Base-by-base conservation (phyloP, 1,139 yeast species). In the Pichia terricola region DNA sequence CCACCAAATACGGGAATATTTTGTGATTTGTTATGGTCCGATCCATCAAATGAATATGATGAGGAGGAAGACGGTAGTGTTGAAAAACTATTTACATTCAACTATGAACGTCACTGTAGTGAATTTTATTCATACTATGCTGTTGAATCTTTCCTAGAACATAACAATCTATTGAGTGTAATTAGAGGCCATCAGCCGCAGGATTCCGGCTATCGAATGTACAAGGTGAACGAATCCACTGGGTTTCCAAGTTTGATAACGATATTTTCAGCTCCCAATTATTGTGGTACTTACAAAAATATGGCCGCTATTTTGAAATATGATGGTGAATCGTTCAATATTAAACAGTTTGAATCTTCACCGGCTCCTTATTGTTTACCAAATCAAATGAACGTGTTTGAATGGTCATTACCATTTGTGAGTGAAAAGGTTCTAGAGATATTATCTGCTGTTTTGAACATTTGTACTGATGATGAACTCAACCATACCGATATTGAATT, bases 21-120 rank as follows among this genome's bases (percentile, higher is more conserved):
- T 62, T 88, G 91, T 95, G 98, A 91, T 60, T 71, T 91, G 60
- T 71, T 91, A 55, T 91, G 98, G 98, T 83, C 97, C 0, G 98
- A 91, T 61, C 98, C 98, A 1, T 94, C 86, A 58, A 72, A 75
- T 0, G 70, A 66, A n/a, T 70, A 75, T 33, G 98, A 96, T 28
- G 46, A 48, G 7, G 76, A 70, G 5, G 89, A 81, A 50, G 73
- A 73, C 39, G 22, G 22, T 16, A 16, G 22, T 16, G 69, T 69
- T 45, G 77, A 72, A 41, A 73, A 75, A 31, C 68, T 72, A 11
- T 91, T 77, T 57, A 73, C 91, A 34, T 78, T 85, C 1, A 89
- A 94, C n/a, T 79, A 87, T 32, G 88, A 87, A 63, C 76, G 98
- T 59, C 97, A 96, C 35, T 80, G 89, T 45, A 96, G 97, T 34